Base-by-base conservation (phyloP, 2,329 filamentous ascomycete species). In the Aspergillus puulaauensis region DNA sequence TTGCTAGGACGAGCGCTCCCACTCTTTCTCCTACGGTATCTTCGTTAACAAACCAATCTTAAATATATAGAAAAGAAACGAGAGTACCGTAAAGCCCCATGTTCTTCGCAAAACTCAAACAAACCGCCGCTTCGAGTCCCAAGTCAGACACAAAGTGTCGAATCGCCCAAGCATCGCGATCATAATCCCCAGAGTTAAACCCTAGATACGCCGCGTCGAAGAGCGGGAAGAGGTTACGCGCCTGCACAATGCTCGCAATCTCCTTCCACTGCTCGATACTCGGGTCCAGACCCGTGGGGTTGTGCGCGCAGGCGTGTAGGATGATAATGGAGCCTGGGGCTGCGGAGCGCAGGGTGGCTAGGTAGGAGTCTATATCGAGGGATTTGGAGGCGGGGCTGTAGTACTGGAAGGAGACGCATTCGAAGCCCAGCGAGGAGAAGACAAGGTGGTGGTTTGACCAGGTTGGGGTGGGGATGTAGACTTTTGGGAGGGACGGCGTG, bases 391-490 rank as follows among this genome's bases (percentile, higher is more conserved):
- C 52, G 3, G 43, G 31, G 35, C 65, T 52, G 44, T 68, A 70
- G 49, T 70, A 71, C 35, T 53, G 52, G 49, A 69, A 69, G 0
- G 60, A 56, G 65, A 87, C 86, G 69, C 90, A 85, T 24, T 85
- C 80, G 27, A 97, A 82, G 61, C 84, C 83, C 66, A 96, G 90
- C 69, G 96, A 96, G 75, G 81, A 84, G 80, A 97, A 96, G 79
- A 98, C 96, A 77, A 96, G 92, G 78, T 93, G 87, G 84, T 99
- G 93, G 80, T 99, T 98, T 62, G 90, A 91, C 93, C 95, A 99
- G 56, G 93, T 98, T 43, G 95, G 93, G 73, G 89, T 88, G 66
- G 92, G 96, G 74, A 97, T 83, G 82, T 96, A 96, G 75, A 96
- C 85, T 86, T 61, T 68, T 0, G 66, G 64, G 1, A 56, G 47